These are phyloP conservation scores for Cucurbita pepo DNA, from an alignment of 306 rosid species.

Conservation along the genomic window DNA sequence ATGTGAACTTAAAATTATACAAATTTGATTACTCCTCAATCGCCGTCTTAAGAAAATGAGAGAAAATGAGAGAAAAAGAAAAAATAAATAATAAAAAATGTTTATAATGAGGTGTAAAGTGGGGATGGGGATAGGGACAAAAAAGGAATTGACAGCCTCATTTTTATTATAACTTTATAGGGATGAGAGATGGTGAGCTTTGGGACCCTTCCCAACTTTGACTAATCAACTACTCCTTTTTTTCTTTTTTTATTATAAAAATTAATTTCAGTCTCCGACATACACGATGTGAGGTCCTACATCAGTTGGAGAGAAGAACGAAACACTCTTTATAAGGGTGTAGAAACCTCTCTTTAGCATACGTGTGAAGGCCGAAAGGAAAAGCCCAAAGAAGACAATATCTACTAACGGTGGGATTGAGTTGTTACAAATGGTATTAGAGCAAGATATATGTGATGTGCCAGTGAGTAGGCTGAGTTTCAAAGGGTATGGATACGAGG, in stretches of 20 bases:
- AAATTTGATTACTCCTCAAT: neutral
- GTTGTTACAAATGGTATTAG: no score
- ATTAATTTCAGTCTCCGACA: neutral
- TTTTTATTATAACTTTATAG: constrained; percentile 11
- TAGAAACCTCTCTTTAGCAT: no score
- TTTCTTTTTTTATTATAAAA: neutral
- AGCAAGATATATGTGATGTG: no score
- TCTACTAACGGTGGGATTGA: no score
- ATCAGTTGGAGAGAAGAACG: no score
- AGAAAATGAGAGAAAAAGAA: neutral
- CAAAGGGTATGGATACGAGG: no score
- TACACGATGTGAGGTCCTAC: no score
- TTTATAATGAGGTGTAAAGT: constrained; percentile 7
- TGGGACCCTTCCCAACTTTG: constrained; percentile 8
- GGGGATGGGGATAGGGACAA: constrained; percentile 16
- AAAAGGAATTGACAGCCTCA: constrained; percentile 8
- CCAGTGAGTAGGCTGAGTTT: no score
- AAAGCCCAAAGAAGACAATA: no score
- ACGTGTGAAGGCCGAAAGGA: no score
- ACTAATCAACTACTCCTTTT: constrained; percentile 1
- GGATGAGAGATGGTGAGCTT: constrained; percentile 14
- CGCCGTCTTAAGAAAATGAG: neutral
- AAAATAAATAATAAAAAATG: neutral
- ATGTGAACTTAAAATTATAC: neutral
- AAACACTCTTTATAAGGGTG: no score